Evolutionary conservation across 2,329 filamentous ascomycete species (phyloP).

Genomic region (Hymenoscyphus fraxineus): DNA sequence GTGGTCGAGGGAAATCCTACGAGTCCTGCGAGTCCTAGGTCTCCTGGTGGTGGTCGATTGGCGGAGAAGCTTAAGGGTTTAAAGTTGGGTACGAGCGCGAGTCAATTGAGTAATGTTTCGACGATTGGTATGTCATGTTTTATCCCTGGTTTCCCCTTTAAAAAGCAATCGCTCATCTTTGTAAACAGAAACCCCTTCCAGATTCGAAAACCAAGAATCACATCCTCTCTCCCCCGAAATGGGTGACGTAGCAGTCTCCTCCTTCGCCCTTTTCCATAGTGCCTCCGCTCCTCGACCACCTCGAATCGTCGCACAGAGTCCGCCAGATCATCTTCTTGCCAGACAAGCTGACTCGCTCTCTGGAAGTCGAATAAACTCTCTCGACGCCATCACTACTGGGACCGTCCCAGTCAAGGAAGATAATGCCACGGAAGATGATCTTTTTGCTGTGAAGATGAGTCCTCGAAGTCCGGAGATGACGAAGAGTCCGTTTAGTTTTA

Average conservation of each 20-base stretch:
- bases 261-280: slow-evolving; percentile 57
- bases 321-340: slow-evolving; percentile 27
- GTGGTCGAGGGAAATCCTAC: slow-evolving; percentile 34
- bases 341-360: slow-evolving; percentile 22
- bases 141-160: slow-evolving; percentile 37
- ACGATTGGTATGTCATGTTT: slow-evolving; percentile 38
- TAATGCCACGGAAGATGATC: slow-evolving; percentile 65
- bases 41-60: slow-evolving; percentile 63
- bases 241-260: slow-evolving; percentile 60
- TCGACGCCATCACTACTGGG: slow-evolving; percentile 38
- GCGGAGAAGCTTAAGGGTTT: slow-evolving; percentile 77
- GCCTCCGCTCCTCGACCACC: slow-evolving; percentile 38
- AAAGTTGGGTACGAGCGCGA: slow-evolving; percentile 69
- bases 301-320: slow-evolving; percentile 35
- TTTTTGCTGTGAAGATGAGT: slow-evolving; percentile 84
- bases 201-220: slow-evolving; percentile 25
- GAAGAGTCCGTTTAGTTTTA: slow-evolving; percentile 71
- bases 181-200: slow-evolving; percentile 9
- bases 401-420: slow-evolving; percentile 36
- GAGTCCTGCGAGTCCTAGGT: slow-evolving; percentile 53
- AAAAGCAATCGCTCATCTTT: slow-evolving; percentile 7
- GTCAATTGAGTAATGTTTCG: slow-evolving; percentile 50
- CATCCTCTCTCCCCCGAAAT: slow-evolving; percentile 56
- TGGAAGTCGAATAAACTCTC: slow-evolving; percentile 29
- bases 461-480: slow-evolving; percentile 83